phyloP scores from a whole-genome alignment of 371 early-diverging fungal genomes.

The Mucor plumbeus region DNA sequence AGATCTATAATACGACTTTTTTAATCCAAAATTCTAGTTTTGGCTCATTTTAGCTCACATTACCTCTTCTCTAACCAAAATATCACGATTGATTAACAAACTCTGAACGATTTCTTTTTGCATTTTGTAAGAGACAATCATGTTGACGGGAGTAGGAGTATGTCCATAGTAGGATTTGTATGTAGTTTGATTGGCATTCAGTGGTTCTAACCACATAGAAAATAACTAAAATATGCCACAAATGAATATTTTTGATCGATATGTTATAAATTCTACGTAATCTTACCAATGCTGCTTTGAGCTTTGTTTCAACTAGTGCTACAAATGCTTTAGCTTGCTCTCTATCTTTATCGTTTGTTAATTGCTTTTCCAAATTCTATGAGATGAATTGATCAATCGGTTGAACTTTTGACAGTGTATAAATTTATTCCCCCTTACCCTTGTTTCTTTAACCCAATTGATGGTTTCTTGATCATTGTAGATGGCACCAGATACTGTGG shows the following conservation, averaged over 20 bases:
- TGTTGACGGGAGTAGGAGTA: slow-evolving; percentile 43
- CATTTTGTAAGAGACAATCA: slow-evolving; percentile 40
- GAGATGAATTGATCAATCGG: background rate
- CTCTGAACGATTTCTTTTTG: slow-evolving; percentile 40
- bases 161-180: slow-evolving; percentile 47
- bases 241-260: background rate
- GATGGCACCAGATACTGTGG: slow-evolving; percentile 43
- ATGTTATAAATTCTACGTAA: background rate
- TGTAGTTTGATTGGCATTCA: slow-evolving; percentile 43
- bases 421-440: slow-evolving; percentile 11
- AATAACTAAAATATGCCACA: slow-evolving; percentile 35
- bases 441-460: slow-evolving; percentile 46
- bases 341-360: slow-evolving; percentile 21
- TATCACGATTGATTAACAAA: slow-evolving; percentile 46
- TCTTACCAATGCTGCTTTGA: slow-evolving; percentile 52
- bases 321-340: slow-evolving; percentile 51
- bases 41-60: background rate
- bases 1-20: slow-evolving; percentile 44
- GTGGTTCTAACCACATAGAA: slow-evolving; percentile 54
- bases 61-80: slow-evolving; percentile 58
- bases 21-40: background rate
- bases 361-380: slow-evolving; percentile 36
- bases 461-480: slow-evolving; percentile 41
- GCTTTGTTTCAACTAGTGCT: slow-evolving; percentile 43
- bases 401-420: background rate